Conservation (phyloP, 164 flowering plant species). For the Aristolochia californica region DNA sequence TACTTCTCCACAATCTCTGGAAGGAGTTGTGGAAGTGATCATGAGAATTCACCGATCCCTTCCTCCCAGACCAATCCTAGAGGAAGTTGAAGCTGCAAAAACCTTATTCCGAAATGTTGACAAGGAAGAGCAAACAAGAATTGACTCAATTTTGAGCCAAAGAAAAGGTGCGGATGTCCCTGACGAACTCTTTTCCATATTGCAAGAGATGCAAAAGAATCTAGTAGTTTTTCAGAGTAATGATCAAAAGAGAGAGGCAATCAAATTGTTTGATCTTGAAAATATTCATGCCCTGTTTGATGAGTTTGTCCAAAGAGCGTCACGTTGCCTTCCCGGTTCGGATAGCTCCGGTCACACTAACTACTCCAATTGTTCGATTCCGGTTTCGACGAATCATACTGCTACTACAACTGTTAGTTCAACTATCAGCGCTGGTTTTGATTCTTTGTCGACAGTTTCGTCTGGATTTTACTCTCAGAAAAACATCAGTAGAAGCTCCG, state of each 20-base stretch:
- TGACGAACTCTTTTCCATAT: constrained; percentile 30
- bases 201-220: constrained; percentile 36
- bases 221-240: constrained; percentile 25
- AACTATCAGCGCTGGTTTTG: constrained; percentile 3
- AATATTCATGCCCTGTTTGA: constrained; percentile 28
- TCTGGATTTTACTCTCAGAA: constrained; percentile 8
- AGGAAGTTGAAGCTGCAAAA: constrained; percentile 57
- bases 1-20: constrained; percentile 12
- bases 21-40: constrained; percentile 49
- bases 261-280: constrained; percentile 33
- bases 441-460: constrained; percentile 9
- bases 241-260: constrained; percentile 37
- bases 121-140: constrained; percentile 42
- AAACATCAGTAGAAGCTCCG: constrained; percentile 12
- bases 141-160: constrained; percentile 35
- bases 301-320: constrained; percentile 40
- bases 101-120: constrained; percentile 48
- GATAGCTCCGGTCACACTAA: constrained; percentile 5
- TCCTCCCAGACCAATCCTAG: constrained; percentile 51
- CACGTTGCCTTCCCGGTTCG: constrained; percentile 34
- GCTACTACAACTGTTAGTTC: background rate
- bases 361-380: constrained; percentile 10
- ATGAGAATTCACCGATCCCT: constrained; percentile 61
- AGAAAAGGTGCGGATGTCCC: constrained; percentile 23
- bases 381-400: constrained; percentile 7